Base-by-base conservation (phyloP, 2,329 filamentous ascomycete genomes). In the Bipolaris sorokiniana region DNA sequence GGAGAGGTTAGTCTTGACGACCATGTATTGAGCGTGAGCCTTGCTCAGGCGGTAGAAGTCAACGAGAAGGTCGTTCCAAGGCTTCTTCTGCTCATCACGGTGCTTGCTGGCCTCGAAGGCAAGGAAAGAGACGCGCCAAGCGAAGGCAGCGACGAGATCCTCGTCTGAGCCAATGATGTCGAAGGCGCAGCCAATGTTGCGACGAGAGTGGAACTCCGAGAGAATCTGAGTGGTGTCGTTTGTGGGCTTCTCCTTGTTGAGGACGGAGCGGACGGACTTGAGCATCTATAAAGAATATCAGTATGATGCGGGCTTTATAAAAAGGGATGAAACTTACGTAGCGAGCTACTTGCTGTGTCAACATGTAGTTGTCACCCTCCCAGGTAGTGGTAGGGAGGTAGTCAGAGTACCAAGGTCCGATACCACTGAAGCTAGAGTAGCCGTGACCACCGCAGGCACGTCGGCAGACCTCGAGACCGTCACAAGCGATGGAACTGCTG, bases 341-440 rank as follows among this genome's bases (percentile, higher is more conserved):
- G 56, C 89, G 84, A 2, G 88, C 88, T 2, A 92, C 89, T 78
- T 92, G 90, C 75, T 92, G 90, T 9, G 88, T 90, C 57, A 92
- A 80, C 89, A 92, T 91, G 79, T 90, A 92, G 80, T 91, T 91
- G 78, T 91, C 90, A 42, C 90, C 90, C 73, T 92, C 90, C 87
- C 88, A 90, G 9, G 88, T 90, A 3, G 81, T 78, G 0, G 85
- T 89, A 15, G 90, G 89, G 1, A 92, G 81, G 71, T 92, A 91
- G 73, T 92, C 89, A 26, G 89, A 83, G 67, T 91, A 92, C 83
- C 86, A 90, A 16, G 84, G 79, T 1, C 89, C 89, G 64, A 93
- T 90, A n/a, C 90, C 90, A 52, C 86, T 86, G 78, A 91, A 91
- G 68, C 83, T 86, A 52, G 83, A 87, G 80, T 91, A 92, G 45